A percentile compares a stretch with the other conserved stretches of the same genome.
These are phyloP conservation scores for Euphorbia tirucalli DNA, from an alignment of 345 rosid species.

Conservation along the genomic window DNA sequence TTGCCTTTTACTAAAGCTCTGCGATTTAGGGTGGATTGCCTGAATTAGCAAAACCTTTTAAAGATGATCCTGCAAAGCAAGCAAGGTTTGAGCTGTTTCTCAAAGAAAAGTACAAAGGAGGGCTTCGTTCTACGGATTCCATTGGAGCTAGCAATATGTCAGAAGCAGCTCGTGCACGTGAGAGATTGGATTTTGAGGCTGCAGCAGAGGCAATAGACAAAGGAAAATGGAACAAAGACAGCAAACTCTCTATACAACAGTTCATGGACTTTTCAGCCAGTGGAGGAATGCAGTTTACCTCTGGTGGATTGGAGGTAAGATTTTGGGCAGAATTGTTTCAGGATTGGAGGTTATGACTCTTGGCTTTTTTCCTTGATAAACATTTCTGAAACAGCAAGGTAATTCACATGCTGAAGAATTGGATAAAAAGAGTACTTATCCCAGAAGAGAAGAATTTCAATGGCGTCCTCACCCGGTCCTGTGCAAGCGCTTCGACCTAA, in stretches of 20 bases:
- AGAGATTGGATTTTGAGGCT: constrained; percentile 94
- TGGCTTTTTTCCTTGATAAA: constrained; percentile 6
- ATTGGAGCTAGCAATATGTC: constrained; percentile 62
- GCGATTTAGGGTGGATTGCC: constrained; percentile 50
- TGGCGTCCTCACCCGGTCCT: constrained; percentile 88
- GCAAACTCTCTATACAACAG: constrained; percentile 37
- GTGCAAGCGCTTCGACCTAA: constrained; percentile 96
- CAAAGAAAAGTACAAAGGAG: constrained; percentile 88
- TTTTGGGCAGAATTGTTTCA: constrained; percentile 12
- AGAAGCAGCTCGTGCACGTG: constrained; percentile 90
- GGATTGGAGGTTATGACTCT: constrained; percentile 17
- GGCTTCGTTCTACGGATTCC: constrained; percentile 63
- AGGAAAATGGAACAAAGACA: constrained; percentile 53
- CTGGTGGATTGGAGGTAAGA: constrained; percentile 73
- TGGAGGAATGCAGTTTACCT: constrained; percentile 70
- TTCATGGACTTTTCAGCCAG: constrained; percentile 46
- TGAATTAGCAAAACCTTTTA: constrained; percentile 71
- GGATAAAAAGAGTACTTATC: constrained; percentile 41
- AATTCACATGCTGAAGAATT: constrained; percentile 50
- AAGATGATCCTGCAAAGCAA: constrained; percentile 83
- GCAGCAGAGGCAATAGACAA: constrained; percentile 89
- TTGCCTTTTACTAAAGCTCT: constrained; percentile 5
- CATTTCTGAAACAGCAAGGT: constrained; percentile 49
- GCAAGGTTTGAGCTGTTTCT: constrained; percentile 90
- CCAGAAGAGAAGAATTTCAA: constrained; percentile 85